Conservation (phyloP, 73 alveolate genomes). For the Paramecium caudatum region DNA sequence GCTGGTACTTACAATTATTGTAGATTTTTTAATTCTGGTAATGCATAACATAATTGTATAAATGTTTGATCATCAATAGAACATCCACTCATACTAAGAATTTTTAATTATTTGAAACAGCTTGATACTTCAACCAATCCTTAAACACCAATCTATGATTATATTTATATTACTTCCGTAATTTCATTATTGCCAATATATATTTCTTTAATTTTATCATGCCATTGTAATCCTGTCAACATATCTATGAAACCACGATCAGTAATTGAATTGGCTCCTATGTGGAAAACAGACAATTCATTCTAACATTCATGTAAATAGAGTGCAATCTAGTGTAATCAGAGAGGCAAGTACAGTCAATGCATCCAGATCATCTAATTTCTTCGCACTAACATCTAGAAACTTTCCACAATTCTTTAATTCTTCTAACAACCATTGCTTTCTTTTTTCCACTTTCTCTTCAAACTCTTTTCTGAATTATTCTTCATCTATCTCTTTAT, state of each 20-base stretch:
- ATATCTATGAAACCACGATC: constrained; percentile 56
- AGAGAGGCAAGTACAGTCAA: constrained; percentile 5
- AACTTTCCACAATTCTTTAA: constrained; percentile 26
- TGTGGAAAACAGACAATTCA: constrained; percentile 21
- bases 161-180: constrained; percentile 4
- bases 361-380: constrained; percentile 64
- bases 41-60: constrained; percentile 3
- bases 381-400: constrained; percentile 64
- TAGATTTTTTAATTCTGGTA: constrained; percentile 7
- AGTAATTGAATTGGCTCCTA: constrained; percentile 33
- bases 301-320: constrained; percentile 46
- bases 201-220: constrained; percentile 53
- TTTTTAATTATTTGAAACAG: constrained; percentile 37
- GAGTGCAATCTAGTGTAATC: constrained; percentile 38
- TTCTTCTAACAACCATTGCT: constrained; percentile 30
- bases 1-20: constrained; percentile 24
- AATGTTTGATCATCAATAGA: constrained; percentile 43
- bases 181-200: constrained; percentile 33
- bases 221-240: constrained; percentile 69
- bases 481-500: constrained; percentile 50
- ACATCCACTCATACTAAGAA: constrained; percentile 60
- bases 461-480: constrained; percentile 50
- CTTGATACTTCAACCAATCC: constrained; percentile 33
- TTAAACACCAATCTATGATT: constrained; percentile 1
- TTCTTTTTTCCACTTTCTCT: constrained; percentile 35